Conservation (phyloP, 805 yeast genomes). For the Pichia californica region DNA sequence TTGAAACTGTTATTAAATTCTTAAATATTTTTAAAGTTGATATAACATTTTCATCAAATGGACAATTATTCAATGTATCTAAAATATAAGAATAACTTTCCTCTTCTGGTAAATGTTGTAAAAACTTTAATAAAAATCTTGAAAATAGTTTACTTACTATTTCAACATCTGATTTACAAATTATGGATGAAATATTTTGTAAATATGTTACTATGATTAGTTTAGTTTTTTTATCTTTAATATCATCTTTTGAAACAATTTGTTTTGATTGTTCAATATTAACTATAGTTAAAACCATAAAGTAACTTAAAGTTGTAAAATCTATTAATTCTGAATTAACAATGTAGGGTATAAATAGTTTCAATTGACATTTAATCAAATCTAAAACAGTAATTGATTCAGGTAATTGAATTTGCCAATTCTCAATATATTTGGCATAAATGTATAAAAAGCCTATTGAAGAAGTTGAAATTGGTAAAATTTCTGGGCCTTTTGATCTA, state of each 20-base stretch:
- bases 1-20: conserved; percentile 45
- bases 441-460: conserved; percentile 16
- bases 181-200: conserved; percentile 21
- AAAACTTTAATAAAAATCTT: conserved; percentile 57
- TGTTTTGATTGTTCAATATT: background rate
- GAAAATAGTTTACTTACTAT: conserved; percentile 33
- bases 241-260: background rate
- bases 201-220: conserved; percentile 18
- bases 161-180: conserved; percentile 8
- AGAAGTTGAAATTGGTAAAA: conserved; percentile 12
- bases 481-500: conserved; percentile 10
- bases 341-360: conserved; percentile 35
- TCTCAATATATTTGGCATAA: conserved; percentile 19
- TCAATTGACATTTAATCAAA: conserved; percentile 37
- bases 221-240: background rate
- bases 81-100: conserved; percentile 52
- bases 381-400: conserved; percentile 12
- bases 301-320: conserved; percentile 13
- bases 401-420: conserved; percentile 3
- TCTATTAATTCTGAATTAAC: conserved; percentile 19
- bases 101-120: conserved; percentile 52
- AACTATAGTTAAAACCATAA: conserved; percentile 13
- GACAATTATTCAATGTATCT: conserved; percentile 57
- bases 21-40: conserved; percentile 63
- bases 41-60: conserved; percentile 48